Evolutionary conservation across 2,329 filamentous ascomycete species (phyloP).

Genomic region (Fusarium anthophilum): DNA sequence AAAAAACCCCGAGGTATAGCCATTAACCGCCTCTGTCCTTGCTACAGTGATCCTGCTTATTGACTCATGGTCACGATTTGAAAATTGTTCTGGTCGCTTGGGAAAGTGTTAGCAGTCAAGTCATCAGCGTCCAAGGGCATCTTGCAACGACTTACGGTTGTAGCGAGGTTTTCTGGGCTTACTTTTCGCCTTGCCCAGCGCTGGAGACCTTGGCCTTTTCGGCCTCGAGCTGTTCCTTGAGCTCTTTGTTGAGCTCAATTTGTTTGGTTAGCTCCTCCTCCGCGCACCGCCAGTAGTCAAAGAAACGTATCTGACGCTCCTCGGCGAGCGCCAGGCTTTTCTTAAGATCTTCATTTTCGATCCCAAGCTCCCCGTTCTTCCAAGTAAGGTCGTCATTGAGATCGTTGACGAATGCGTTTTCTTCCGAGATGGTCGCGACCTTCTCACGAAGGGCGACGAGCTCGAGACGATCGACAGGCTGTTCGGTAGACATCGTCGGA

Average conservation of each 20-base stretch:
- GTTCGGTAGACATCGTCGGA: not conserved
- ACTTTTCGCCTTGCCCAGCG: no score
- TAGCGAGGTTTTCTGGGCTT: no score
- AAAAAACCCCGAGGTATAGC: no score
- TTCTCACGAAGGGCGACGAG: not conserved
- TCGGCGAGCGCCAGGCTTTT: not conserved
- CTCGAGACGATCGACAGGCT: rapidly evolving
- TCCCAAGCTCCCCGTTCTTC: no score
- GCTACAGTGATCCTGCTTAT: rapidly evolving
- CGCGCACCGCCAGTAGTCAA: not conserved
- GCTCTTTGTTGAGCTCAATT: not conserved
- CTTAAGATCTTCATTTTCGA: rapidly evolving
- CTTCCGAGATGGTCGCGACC: not conserved
- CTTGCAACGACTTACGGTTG: rapidly evolving
- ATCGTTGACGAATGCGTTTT: rapidly evolving
- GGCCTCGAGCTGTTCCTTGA: not conserved
- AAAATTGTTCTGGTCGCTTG: rapidly evolving
- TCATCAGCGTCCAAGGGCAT: not conserved
- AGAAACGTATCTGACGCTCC: not conserved
- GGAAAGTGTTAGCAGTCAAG: not conserved
- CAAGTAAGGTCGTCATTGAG: not conserved
- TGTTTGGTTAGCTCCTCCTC: rapidly evolving
- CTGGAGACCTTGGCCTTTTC: not conserved
- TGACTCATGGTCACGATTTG: rapidly evolving
- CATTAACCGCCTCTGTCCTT: no score